Evolutionary conservation across 2,329 filamentous ascomycete species (phyloP), one percentile per base, ranked within the genome.

Genomic region (Stemphylium lycopersici): DNA sequence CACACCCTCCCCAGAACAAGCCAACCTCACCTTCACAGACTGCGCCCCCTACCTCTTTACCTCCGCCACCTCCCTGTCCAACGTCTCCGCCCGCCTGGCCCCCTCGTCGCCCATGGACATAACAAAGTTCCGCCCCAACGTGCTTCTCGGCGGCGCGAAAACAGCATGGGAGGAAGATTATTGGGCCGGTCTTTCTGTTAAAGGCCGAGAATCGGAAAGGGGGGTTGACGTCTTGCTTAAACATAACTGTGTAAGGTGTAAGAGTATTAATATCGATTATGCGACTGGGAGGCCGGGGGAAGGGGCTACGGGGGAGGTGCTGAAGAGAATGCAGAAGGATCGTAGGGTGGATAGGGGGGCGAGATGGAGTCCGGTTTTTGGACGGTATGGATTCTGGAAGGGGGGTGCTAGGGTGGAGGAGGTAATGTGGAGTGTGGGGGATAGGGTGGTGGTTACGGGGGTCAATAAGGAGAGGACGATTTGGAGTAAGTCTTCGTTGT

Each of bases 31-130:
- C 2, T 95, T 93, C 74, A 84, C 86, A 34, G 90, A 95, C 73
- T 84, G 84, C 59, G 90, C 90, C 1, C 88, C 90, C 0, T 90
- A 89, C 70, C 82, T 96, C 12, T 74, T 96, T 20, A 82, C 88
- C 4, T 90, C 87, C 0, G 81, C 87, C 56, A 82, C 85, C 2
- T 95, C 90, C 1, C 81, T 93, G n/a, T 75, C 80, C 16, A 81
- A 90, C 62, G 83, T 96, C 41, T 85, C 83, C 31, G 54, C 62
- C 6, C 68, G 76, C 5, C 65, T 80, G 0, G 63, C 71, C 0
- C 67, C 69, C 0, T 72, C 68, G 11, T 71, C 42, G 47, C 24
- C 67, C 41, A 77, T 79, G 71, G 78, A 81, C 55, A 74, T 80
- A 12, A 74, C 72, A 5, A 80, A 80, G 52, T 80, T 80, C 61